Conservation (phyloP, 345 rosid genomes). For the Euclidium syriacum region DNA sequence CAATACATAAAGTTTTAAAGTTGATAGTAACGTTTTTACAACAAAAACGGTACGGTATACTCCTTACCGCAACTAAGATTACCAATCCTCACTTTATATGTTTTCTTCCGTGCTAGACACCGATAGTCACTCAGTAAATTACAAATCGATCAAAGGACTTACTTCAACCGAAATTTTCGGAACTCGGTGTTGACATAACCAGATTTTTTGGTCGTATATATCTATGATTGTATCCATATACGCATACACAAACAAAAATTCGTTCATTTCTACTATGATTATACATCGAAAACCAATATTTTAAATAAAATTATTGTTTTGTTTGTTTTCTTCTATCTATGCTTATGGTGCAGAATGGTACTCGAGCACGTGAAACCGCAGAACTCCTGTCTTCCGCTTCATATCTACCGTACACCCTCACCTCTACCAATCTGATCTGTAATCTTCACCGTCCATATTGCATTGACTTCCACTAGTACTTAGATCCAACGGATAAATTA, state of each 20-base stretch:
- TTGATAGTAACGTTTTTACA: too few species aligned
- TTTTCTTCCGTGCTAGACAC: too few species aligned
- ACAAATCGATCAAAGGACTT: neutral
- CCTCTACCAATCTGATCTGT: neutral
- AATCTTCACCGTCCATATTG: conserved; percentile 6
- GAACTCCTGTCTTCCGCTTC: neutral
- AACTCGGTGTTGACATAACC: neutral
- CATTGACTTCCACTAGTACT: neutral
- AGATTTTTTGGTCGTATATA: neutral
- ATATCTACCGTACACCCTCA: conserved; percentile 13
- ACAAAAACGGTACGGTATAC: too few species aligned
- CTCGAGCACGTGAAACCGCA: conserved; percentile 26
- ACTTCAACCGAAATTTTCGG: conserved; percentile 16
- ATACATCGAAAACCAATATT: neutral
- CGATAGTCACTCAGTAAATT: too few species aligned
- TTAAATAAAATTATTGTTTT: neutral
- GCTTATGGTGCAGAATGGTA: conserved; percentile 17
- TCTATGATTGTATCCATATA: neutral
- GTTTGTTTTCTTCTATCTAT: neutral
- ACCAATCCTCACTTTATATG: too few species aligned
- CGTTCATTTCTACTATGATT: neutral
- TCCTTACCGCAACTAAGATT: too few species aligned
- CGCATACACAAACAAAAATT: neutral
- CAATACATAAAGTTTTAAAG: too few species aligned
- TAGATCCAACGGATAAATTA: neutral